A percentile compares a stretch with the other conserved stretches of the same genome.
Evolutionary conservation across 495 filamentous ascomycete genomes (phyloP).

Genomic region (Aspergillus carlsbadensis): DNA sequence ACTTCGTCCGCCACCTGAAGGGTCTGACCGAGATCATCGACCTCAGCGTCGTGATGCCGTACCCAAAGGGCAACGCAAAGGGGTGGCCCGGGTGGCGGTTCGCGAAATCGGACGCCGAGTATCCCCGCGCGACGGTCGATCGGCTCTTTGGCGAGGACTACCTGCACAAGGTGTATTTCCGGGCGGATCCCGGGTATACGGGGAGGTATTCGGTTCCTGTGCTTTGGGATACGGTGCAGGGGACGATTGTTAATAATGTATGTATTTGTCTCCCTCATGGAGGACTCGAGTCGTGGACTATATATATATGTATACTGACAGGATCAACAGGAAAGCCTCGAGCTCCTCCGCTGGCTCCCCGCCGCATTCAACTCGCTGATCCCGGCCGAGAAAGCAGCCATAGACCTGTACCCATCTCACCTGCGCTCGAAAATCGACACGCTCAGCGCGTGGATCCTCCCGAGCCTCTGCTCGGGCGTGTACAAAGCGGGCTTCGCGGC

Average conservation of each 20-base stretch:
- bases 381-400: conserved; percentile 21
- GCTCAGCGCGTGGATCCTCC: conserved; percentile 44
- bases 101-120: conserved; percentile 45
- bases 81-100: conserved; percentile 54
- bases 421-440: conserved; percentile 44
- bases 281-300: too few species aligned
- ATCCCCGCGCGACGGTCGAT: conserved; percentile 52
- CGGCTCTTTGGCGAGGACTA: conserved; percentile 48
- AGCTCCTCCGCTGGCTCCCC: conserved; percentile 51
- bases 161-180: conserved; percentile 54
- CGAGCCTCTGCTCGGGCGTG: conserved; percentile 49
- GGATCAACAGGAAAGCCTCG: conserved; percentile 42
- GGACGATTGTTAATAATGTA: conserved; percentile 50
- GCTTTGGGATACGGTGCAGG: conserved; percentile 54
- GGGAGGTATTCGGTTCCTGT: conserved; percentile 55
- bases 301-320: neutral
- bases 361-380: conserved; percentile 46
- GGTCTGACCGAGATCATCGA: conserved; percentile 71
- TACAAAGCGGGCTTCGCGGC: conserved; percentile 56
- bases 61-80: conserved; percentile 56
- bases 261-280: neutral
- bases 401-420: conserved; percentile 47
- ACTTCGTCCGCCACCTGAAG: conserved; percentile 65
- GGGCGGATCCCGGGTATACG: conserved; percentile 48
- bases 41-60: conserved; percentile 69